Percentiles rank a stretch among this genome's conserved stretches.
These are phyloP conservation scores for Suillus bovinus DNA, from an alignment of 768 basidiomycete genomes.

Conservation along the genomic window DNA sequence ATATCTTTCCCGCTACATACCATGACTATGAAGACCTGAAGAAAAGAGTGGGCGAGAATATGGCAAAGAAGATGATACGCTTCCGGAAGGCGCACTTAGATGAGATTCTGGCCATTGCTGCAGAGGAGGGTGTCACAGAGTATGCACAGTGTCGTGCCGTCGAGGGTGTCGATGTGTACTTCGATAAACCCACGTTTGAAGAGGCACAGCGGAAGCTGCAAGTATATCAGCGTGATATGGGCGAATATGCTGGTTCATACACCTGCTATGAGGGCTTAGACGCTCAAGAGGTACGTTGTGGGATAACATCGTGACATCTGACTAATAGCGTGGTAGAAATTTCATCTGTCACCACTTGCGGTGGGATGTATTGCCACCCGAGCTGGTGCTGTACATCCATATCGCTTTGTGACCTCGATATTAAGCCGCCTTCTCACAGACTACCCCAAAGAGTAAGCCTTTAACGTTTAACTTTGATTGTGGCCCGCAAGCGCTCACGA, in stretches of 20 bases:
- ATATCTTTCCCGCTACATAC: slow-evolving; percentile 49
- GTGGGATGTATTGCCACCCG: slow-evolving; percentile 52
- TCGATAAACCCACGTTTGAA: slow-evolving; percentile 30
- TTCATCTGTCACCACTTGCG: slow-evolving; percentile 45
- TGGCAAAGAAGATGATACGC: slow-evolving; percentile 40
- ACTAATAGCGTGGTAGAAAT: slow-evolving; percentile 38
- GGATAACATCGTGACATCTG: not conserved
- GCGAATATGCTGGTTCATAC: slow-evolving; percentile 41
- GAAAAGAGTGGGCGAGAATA: slow-evolving; percentile 35
- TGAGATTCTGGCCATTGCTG: slow-evolving; percentile 32
- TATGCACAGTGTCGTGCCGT: slow-evolving; percentile 33
- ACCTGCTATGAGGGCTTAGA: slow-evolving; percentile 31
- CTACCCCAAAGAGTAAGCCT: slow-evolving; percentile 41
- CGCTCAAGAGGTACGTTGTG: slow-evolving; percentile 35
- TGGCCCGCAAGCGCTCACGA: slow-evolving; percentile 14
- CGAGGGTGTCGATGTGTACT: slow-evolving; percentile 36
- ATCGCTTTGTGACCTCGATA: slow-evolving; percentile 65
- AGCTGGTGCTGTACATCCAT: slow-evolving; percentile 69
- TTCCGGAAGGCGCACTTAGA: slow-evolving; percentile 42
- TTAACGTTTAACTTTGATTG: slow-evolving; percentile 7
- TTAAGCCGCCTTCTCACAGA: slow-evolving; percentile 50
- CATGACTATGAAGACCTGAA: slow-evolving; percentile 45
- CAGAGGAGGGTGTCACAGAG: slow-evolving; percentile 25
- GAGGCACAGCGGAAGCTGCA: slow-evolving; percentile 45
- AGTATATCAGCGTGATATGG: slow-evolving; percentile 50